Percentiles rank a stretch among this genome's conserved stretches.
Conservation (phyloP, 73 alveolate genomes). For the Tetrahymena borealis region DNA sequence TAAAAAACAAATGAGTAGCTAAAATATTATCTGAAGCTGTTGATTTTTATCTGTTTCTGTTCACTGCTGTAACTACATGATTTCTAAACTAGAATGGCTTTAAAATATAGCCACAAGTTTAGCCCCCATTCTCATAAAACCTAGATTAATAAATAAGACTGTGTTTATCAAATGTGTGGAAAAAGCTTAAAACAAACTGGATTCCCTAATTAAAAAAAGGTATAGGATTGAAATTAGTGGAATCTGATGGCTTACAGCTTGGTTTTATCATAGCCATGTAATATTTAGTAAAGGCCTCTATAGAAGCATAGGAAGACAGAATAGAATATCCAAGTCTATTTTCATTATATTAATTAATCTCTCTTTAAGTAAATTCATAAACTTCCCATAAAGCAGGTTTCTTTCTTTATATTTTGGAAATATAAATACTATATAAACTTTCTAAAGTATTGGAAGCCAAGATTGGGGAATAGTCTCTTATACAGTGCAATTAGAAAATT, state of each 20-base stretch:
- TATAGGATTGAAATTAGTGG: background rate
- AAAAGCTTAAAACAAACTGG: background rate
- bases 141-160: background rate
- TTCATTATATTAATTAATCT: background rate
- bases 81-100: background rate
- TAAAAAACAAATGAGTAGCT: background rate
- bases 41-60: background rate
- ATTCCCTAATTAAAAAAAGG: background rate
- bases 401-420: background rate
- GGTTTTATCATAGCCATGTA: background rate
- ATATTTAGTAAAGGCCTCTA: background rate
- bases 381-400: background rate
- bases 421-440: background rate
- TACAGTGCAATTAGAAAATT: background rate
- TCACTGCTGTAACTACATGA: background rate
- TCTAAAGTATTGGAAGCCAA: background rate
- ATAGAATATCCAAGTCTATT: background rate
- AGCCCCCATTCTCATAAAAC: background rate
- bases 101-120: background rate
- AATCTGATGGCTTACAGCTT: background rate
- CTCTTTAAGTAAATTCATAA: background rate
- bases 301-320: background rate
- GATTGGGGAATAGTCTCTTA: background rate
- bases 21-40: background rate
- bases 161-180: background rate